Evolutionary conservation across 1,284 basidiomycete genomes (phyloP).

Genomic region (Cronartium quercuum): DNA sequence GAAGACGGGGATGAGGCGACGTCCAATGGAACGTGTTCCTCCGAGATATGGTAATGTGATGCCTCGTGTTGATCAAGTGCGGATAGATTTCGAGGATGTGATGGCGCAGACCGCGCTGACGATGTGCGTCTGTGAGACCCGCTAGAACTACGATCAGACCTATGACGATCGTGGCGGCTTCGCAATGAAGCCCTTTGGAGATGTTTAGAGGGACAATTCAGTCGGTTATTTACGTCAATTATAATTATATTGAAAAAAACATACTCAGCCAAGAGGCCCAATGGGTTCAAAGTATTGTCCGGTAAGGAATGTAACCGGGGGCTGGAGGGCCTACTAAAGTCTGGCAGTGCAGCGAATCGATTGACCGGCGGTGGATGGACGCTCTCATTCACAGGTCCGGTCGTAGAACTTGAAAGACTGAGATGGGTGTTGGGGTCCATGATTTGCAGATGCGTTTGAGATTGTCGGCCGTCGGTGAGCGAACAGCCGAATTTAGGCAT

Average conservation of each 20-base stretch:
- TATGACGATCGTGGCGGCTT: slow-evolving; percentile 63
- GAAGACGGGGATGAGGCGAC: slow-evolving; percentile 9
- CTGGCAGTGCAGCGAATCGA: slow-evolving; percentile 45
- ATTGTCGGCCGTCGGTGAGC: slow-evolving; percentile 41
- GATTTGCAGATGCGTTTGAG: slow-evolving; percentile 41
- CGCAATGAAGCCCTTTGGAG: background rate
- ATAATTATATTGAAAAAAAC: background rate
- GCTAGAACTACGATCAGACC: slow-evolving; percentile 64
- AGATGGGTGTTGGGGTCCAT: slow-evolving; percentile 38
- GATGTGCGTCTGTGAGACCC: slow-evolving; percentile 3
- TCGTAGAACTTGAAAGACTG: no score
- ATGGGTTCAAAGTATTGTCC: slow-evolving; percentile 79
- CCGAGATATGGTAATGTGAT: slow-evolving; percentile 2
- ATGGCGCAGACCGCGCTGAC: slow-evolving; percentile 59
- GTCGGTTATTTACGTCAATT: background rate
- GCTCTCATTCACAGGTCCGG: slow-evolving; percentile 39
- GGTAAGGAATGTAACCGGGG: slow-evolving; percentile 80
- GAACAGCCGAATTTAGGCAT: background rate
- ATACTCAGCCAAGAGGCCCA: slow-evolving; percentile 26
- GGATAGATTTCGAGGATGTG: slow-evolving; percentile 47
- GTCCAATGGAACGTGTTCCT: background rate
- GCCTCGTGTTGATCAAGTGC: slow-evolving; percentile 41
- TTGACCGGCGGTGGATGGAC: no score
- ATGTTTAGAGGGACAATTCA: background rate
- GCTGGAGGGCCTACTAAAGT: slow-evolving; percentile 51